phyloP scores from a whole-genome alignment of 352 stramenopile genomes.

The Thraustochytrium sp. region DNA sequence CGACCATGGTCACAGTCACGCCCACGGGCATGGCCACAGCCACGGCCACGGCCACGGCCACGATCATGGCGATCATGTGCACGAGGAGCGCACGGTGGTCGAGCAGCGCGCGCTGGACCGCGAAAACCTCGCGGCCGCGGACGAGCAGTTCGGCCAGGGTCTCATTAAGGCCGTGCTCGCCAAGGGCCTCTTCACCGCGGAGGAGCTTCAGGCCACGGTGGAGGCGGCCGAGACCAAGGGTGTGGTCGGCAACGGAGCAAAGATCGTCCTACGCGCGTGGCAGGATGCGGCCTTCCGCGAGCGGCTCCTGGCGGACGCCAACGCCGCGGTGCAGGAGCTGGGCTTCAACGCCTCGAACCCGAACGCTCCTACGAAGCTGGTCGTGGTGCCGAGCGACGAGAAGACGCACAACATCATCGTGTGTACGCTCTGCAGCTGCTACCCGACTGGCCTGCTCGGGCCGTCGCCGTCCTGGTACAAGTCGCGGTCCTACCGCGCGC shows the following conservation, averaged over 20 bases:
- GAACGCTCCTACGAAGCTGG: slow-evolving; percentile 57
- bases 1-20: slow-evolving; percentile 46
- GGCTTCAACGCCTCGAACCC: slow-evolving; percentile 56
- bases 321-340: slow-evolving; percentile 52
- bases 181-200: slow-evolving; percentile 49
- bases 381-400: slow-evolving; percentile 52
- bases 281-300: slow-evolving; percentile 52
- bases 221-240: slow-evolving; percentile 52
- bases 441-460: slow-evolving; percentile 55
- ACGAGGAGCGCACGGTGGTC: slow-evolving; percentile 50
- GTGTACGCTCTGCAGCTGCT: slow-evolving; percentile 61
- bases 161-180: slow-evolving; percentile 52
- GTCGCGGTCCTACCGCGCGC: slow-evolving; percentile 53
- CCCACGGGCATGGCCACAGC: slow-evolving; percentile 47
- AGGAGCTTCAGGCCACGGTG: slow-evolving; percentile 52
- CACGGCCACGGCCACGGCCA: slow-evolving; percentile 45
- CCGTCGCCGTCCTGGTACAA: slow-evolving; percentile 63
- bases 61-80: slow-evolving; percentile 46
- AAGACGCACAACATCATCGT: slow-evolving; percentile 57
- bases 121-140: slow-evolving; percentile 49
- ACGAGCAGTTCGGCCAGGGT: slow-evolving; percentile 50
- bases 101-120: slow-evolving; percentile 51
- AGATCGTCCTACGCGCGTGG: slow-evolving; percentile 56
- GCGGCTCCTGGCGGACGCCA: slow-evolving; percentile 53
- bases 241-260: slow-evolving; percentile 46